Evolutionary conservation across 2,329 filamentous ascomycete species (phyloP), one percentile per base, ranked within the genome.

Genomic region (Claviceps humidiphila): DNA sequence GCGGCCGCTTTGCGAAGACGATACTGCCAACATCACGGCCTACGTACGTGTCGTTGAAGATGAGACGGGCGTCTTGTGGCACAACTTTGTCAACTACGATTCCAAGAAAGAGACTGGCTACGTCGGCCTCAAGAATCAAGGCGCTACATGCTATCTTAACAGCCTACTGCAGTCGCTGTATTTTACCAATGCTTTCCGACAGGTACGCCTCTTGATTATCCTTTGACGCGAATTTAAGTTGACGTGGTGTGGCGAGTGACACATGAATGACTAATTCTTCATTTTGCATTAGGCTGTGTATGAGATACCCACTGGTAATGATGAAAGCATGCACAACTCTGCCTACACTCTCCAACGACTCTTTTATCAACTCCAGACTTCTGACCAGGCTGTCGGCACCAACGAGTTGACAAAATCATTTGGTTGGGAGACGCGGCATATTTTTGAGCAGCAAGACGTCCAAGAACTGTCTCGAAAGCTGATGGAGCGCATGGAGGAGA

Each of bases 41-140:
- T 94, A 89, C 60, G 77, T 94, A 47, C 79, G 88, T 50, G 74
- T 93, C 49, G 81, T 93, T 48, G 87, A 93, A 62, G 88, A 95
- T 61, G 88, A 90, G 57, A 95, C 88, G 1, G 88, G 88, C 51
- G 88, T 93, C 4, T 66, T 95, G 54, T 95, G 88, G 88, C 88
- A 94, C 70, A 93, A 88, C 69, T 91, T 95, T 67, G 76, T 82
- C 65, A 90, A 91, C 70, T 98, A 98, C 66, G 90, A 98, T 66
- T 97, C 93, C n/a, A 98, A 97, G 72, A 95, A 93, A 66, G 90
- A 96, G 70, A 98, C 93, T 0, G 93, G 93, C 53, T 97, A 90
- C 73, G 93, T 98, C 43, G 93, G 93, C 2, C 74, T 98, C 51
- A 93, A 93, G 68, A 98, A 98, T 63, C 93, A 97, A 68, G 93